These are phyloP conservation scores for Erythrobasidium yunnanense DNA, from an alignment of 768 basidiomycete species.

Conservation along the genomic window DNA sequence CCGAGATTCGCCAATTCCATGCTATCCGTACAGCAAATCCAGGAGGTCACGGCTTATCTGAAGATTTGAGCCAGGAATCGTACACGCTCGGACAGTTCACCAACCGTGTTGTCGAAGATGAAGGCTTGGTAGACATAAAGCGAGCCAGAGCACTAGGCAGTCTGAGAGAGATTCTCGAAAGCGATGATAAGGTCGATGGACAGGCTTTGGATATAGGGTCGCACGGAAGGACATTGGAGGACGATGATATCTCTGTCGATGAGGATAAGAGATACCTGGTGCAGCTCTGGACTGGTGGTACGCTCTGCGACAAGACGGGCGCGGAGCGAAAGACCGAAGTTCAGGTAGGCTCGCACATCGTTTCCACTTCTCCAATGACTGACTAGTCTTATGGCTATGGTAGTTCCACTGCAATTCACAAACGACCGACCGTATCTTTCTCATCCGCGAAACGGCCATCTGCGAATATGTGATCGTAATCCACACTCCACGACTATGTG, in stretches of 20 bases:
- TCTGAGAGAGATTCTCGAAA: slow-evolving; percentile 45
- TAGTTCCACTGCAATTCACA: slow-evolving; percentile 39
- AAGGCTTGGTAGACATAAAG: slow-evolving; percentile 47
- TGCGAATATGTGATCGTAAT: slow-evolving; percentile 90
- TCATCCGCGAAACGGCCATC: slow-evolving; percentile 46
- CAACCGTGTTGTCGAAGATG: slow-evolving; percentile 50
- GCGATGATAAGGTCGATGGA: slow-evolving; percentile 48
- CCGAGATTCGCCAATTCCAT: slow-evolving; percentile 90
- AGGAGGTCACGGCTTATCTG: slow-evolving; percentile 34
- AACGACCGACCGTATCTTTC: slow-evolving; percentile 35
- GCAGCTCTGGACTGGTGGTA: slow-evolving; percentile 55
- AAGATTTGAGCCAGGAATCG: slow-evolving; percentile 38
- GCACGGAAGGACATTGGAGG: slow-evolving; percentile 45
- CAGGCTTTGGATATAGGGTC: slow-evolving; percentile 62
- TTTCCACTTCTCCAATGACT: neutral
- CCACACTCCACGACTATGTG: slow-evolving; percentile 86
- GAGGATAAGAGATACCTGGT: slow-evolving; percentile 82
- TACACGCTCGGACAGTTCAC: slow-evolving; percentile 30
- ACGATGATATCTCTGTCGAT: slow-evolving; percentile 40
- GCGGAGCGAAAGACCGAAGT: slow-evolving; percentile 82
- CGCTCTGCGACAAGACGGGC: slow-evolving; percentile 83
- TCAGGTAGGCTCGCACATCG: slow-evolving; percentile 52
- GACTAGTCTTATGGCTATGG: slow-evolving; percentile 5
- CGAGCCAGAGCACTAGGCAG: slow-evolving; percentile 46
- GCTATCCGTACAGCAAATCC: slow-evolving; percentile 58